Conservation (phyloP, 2,329 filamentous ascomycete genomes). For the Colletotrichum gigasporum region DNA sequence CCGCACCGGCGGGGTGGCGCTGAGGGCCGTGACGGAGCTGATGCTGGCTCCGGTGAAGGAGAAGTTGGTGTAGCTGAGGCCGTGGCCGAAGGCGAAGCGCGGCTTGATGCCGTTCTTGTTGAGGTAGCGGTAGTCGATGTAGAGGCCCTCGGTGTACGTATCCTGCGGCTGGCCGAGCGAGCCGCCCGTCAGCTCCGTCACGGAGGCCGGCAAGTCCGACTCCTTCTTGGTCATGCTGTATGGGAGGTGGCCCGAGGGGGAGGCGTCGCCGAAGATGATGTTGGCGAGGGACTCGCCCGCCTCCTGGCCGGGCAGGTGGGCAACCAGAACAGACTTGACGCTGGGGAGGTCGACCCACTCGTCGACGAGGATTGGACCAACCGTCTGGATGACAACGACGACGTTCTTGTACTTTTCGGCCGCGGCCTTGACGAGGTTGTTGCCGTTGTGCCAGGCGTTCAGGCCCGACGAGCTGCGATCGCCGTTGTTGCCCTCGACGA, state of each 20-base stretch:
- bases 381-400: conserved; percentile 86
- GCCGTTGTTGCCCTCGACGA: conserved; percentile 68
- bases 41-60: conserved; percentile 63
- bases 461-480: conserved; percentile 75
- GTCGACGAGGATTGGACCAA: conserved; percentile 85
- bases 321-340: conserved; percentile 82
- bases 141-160: conserved; percentile 83
- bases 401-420: conserved; percentile 65
- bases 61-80: conserved; percentile 84
- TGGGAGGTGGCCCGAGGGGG: conserved; percentile 81
- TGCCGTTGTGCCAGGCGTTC: conserved; percentile 80
- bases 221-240: conserved; percentile 82
- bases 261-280: conserved; percentile 80
- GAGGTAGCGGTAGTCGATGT: conserved; percentile 91
- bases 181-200: conserved; percentile 50
- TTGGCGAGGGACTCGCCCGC: conserved; percentile 84
- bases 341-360: conserved; percentile 80
- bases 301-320: conserved; percentile 89
- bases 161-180: conserved; percentile 81
- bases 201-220: conserved; percentile 75
- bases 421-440: conserved; percentile 77
- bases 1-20: conserved; percentile 44
- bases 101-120: conserved; percentile 80
- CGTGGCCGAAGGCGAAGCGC: conserved; percentile 87
- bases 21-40: conserved; percentile 54